Conservation (phyloP, 179 eudicot genomes). For the Silene noctiflora region DNA sequence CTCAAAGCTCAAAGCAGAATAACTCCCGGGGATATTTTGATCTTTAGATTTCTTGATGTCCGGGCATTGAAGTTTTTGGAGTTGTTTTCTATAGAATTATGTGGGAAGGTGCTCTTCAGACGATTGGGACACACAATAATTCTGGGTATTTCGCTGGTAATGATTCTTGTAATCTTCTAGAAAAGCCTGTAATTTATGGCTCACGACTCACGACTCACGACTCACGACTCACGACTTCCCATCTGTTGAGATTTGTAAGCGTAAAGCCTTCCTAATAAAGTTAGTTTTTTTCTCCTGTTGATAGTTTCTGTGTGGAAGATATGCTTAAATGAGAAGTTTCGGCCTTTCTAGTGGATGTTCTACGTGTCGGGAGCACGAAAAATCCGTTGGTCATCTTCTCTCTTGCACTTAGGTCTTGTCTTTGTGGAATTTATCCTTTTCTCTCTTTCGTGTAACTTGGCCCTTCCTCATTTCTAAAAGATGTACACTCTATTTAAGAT, state of each 20-base stretch:
- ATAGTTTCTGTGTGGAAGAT: not conserved
- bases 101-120: not conserved
- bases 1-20: not conserved
- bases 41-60: not conserved
- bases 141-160: not conserved
- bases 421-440: not conserved
- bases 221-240: not conserved
- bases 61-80: not conserved
- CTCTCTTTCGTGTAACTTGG: not conserved
- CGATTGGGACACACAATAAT: not conserved
- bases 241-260: not conserved
- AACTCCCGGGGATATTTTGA: not conserved
- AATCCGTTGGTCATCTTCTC: too few relatives aligned
- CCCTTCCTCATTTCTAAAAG: not conserved
- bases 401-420: not conserved
- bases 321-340: not conserved
- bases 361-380: not conserved
- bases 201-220: not conserved
- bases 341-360: not conserved
- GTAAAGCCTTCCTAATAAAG: not conserved
- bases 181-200: not conserved
- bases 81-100: not conserved
- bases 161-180: not conserved
- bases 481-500: not conserved
- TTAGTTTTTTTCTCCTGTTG: not conserved